These are phyloP conservation scores for Mortierella sp. DNA, from an alignment of 371 early-diverging fungal species.

Conservation along the genomic window DNA sequence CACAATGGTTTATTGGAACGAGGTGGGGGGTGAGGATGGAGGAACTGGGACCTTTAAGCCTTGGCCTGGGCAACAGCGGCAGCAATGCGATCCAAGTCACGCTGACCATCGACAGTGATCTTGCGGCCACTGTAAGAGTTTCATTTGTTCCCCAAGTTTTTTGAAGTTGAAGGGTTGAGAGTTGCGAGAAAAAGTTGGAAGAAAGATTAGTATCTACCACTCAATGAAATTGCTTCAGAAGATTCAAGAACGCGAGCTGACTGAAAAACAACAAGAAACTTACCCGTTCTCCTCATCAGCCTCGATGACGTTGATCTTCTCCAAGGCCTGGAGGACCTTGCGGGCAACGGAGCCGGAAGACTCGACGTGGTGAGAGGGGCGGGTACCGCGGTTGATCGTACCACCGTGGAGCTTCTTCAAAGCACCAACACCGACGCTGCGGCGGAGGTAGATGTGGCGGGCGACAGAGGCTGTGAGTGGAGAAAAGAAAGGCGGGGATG, in stretches of 20 bases:
- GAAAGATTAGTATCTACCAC: too few species aligned
- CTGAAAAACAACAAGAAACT: too few species aligned
- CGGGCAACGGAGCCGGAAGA: conserved; percentile 94
- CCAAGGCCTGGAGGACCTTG: conserved; percentile 96
- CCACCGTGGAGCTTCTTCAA: conserved; percentile 95
- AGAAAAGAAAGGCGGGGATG: too few species aligned
- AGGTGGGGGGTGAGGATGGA: too few species aligned
- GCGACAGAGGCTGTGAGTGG: conserved; percentile 93
- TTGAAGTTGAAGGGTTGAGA: too few species aligned
- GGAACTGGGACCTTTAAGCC: too few species aligned
- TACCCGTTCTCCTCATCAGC: conserved; percentile 90
- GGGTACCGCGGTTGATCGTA: conserved; percentile 90
- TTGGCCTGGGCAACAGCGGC: conserved; percentile 59
- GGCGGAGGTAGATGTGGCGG: conserved; percentile 98
- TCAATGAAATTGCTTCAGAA: too few species aligned
- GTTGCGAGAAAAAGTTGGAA: too few species aligned
- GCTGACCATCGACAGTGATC: conserved; percentile 85
- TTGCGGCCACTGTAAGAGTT: conserved; percentile 86
- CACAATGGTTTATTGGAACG: too few species aligned
- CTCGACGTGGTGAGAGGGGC: conserved; percentile 91
- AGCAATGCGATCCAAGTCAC: conserved; percentile 87
- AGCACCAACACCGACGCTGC: conserved; percentile 95
- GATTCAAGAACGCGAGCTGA: too few species aligned
- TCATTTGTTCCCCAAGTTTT: too few species aligned
- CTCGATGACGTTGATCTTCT: conserved; percentile 97